Evolutionary conservation across 148 eudicot species (phyloP).

Genomic region (Cornus controversa): DNA sequence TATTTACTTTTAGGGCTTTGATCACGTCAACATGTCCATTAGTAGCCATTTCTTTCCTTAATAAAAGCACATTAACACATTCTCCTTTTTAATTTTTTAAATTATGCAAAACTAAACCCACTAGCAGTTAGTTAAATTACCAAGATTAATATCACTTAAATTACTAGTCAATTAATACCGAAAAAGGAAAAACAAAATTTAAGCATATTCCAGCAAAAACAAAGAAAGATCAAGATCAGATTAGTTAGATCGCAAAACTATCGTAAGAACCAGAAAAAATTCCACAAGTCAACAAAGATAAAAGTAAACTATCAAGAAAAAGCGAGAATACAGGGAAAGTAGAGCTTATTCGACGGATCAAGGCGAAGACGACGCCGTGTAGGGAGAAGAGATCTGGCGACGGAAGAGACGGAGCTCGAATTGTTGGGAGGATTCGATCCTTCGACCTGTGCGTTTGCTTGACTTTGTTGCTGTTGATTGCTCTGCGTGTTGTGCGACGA

Average conservation of each 20-base stretch:
- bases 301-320: slow-evolving; percentile 16
- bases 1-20: no score
- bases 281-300: background rate
- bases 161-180: background rate
- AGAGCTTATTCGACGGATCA: slow-evolving; percentile 81
- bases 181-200: background rate
- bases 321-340: slow-evolving; percentile 65
- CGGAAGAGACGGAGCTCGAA: slow-evolving; percentile 59
- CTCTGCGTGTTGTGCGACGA: slow-evolving; percentile 21
- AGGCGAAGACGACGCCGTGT: slow-evolving; percentile 84
- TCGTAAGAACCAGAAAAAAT: background rate
- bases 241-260: slow-evolving; percentile 7
- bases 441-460: slow-evolving; percentile 27
- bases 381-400: slow-evolving; percentile 81
- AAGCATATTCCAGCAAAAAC: background rate
- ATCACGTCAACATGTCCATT: background rate
- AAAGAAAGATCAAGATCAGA: slow-evolving; percentile 1
- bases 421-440: slow-evolving; percentile 34
- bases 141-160: background rate
- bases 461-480: slow-evolving; percentile 5
- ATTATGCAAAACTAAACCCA: background rate
- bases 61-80: background rate
- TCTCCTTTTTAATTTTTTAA: background rate
- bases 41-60: no score
- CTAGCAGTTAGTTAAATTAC: background rate